Evolutionary conservation across 2,329 filamentous ascomycete species (phyloP).

Genomic region (Colletotrichum sp.): DNA sequence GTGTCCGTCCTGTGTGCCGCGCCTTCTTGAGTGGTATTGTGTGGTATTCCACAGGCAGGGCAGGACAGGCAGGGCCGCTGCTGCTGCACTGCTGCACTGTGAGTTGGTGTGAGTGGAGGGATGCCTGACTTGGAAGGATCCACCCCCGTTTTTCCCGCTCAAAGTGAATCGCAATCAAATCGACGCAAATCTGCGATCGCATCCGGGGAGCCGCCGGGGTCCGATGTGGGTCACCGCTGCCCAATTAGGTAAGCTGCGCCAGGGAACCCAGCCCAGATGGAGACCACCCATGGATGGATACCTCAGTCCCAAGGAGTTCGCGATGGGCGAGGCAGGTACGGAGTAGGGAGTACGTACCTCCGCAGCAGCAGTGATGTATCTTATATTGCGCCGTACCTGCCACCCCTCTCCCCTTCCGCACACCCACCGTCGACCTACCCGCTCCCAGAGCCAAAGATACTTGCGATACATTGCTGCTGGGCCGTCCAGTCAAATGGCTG

Average conservation of each 20-base stretch:
- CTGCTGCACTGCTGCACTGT: background rate
- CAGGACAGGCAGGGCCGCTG: background rate
- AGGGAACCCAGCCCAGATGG: background rate
- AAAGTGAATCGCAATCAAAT: slow-evolving; percentile 21
- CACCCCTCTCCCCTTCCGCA: background rate
- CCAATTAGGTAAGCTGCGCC: background rate
- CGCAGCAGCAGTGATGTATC: background rate
- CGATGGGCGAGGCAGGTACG: background rate
- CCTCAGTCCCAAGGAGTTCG: background rate
- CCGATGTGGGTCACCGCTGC: background rate
- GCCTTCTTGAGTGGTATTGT: background rate
- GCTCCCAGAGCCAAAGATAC: background rate
- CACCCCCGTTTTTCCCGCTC: slow-evolving; percentile 9
- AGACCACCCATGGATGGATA: background rate
- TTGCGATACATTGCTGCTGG: background rate
- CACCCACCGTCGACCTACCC: background rate
- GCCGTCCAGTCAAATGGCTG: background rate
- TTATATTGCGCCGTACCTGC: background rate
- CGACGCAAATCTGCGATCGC: slow-evolving; percentile 21
- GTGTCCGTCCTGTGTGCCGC: background rate
- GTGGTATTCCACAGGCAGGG: background rate
- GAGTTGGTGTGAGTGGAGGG: background rate
- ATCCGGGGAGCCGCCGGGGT: slow-evolving; percentile 19
- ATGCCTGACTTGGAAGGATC: background rate
- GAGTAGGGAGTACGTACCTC: background rate